Percentiles rank a stretch among this genome's conserved stretches.
Evolutionary conservation across 345 rosid species (phyloP).

Genomic region (Orychophragmus violaceus): DNA sequence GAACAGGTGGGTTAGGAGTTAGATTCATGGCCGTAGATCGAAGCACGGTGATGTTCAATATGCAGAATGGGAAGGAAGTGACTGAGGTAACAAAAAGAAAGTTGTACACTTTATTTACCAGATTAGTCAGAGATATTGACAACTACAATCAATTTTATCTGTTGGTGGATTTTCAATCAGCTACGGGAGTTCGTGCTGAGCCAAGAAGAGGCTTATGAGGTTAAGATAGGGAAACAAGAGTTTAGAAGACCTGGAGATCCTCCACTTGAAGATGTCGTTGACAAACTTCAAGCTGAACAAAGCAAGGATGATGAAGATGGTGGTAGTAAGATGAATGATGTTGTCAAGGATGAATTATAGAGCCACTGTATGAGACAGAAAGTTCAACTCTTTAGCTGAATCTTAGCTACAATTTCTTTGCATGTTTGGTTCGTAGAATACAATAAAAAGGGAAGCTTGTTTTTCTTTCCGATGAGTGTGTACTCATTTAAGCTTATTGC

Average conservation of each 20-base stretch:
- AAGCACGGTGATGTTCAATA: constrained; percentile 71
- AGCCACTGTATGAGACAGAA: no score
- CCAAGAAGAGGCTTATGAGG: constrained; percentile 75
- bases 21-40: constrained; percentile 66
- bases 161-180: no score
- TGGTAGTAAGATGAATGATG: constrained; percentile 9
- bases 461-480: no score
- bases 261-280: constrained; percentile 56
- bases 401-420: background rate
- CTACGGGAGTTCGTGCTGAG: constrained; percentile 72
- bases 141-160: background rate
- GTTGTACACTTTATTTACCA: background rate
- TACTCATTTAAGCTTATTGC: constrained; percentile 62
- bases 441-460: constrained; percentile 5
- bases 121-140: background rate
- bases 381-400: background rate
- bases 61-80: constrained; percentile 50
- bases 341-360: constrained; percentile 56
- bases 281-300: constrained; percentile 34
- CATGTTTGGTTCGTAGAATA: background rate
- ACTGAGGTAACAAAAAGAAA: constrained; percentile 40
- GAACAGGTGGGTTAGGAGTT: constrained; percentile 64
- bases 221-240: constrained; percentile 70
- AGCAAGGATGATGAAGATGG: constrained; percentile 3
- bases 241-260: constrained; percentile 83